Evolutionary conservation across 306 rosid species (phyloP).

Genomic region (Purshia tridentata): DNA sequence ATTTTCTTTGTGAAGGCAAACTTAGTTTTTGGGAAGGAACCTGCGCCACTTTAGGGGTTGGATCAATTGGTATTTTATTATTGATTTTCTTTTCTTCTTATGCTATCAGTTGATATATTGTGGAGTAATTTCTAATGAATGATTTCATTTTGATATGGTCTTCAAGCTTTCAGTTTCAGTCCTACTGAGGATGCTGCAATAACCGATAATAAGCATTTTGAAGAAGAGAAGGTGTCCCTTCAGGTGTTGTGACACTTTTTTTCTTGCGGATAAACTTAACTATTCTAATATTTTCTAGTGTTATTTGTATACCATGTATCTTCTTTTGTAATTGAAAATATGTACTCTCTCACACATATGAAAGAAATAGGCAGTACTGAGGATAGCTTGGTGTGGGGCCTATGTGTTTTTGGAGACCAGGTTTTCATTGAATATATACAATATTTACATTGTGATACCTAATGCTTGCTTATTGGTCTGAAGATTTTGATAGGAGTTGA

Average conservation of each 20-base stretch:
- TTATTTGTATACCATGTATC: neutral
- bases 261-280: slow-evolving; percentile 28
- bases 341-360: slow-evolving; percentile 43
- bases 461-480: slow-evolving; percentile 3
- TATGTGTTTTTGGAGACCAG: slow-evolving; percentile 65
- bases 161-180: slow-evolving; percentile 51
- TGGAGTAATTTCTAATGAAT: slow-evolving; percentile 22
- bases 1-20: too few species aligned
- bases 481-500: neutral
- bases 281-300: slow-evolving; percentile 13
- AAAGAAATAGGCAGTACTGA: slow-evolving; percentile 57
- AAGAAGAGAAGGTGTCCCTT: slow-evolving; percentile 67
- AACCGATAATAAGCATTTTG: slow-evolving; percentile 54
- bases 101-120: slow-evolving; percentile 20
- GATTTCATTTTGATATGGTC: slow-evolving; percentile 29
- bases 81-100: neutral
- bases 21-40: neutral
- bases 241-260: too few species aligned
- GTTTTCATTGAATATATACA: slow-evolving; percentile 32
- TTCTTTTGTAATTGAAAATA: slow-evolving; percentile 22
- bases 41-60: neutral
- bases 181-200: slow-evolving; percentile 58
- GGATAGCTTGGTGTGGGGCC: slow-evolving; percentile 63
- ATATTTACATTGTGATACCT: neutral
- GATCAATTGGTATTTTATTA: neutral